Percentiles rank a stretch among this genome's conserved stretches.
These are phyloP conservation scores for Colletotrichum cereale DNA, from an alignment of 2,329 filamentous ascomycete genomes.

Conservation along the genomic window DNA sequence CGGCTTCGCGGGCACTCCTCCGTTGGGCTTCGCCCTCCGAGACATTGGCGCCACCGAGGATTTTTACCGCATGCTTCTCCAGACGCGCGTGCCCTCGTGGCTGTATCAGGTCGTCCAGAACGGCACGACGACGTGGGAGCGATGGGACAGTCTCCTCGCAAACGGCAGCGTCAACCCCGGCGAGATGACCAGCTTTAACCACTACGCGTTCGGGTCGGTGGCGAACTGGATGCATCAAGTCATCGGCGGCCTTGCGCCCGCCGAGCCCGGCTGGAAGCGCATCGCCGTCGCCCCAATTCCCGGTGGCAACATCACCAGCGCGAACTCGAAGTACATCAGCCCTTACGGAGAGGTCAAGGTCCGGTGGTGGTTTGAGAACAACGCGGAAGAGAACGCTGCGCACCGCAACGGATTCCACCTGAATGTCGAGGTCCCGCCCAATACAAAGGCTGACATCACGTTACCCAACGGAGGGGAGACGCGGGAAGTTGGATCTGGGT, in stretches of 20 bases:
- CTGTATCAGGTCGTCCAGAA: constrained; percentile 60
- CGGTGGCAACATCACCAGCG: constrained; percentile 52
- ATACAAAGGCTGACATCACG: constrained; percentile 33
- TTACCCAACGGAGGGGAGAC: constrained; percentile 26
- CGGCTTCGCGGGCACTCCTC: constrained; percentile 59
- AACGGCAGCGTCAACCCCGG: constrained; percentile 59
- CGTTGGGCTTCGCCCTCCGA: constrained; percentile 50
- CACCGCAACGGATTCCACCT: constrained; percentile 35
- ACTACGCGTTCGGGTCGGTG: constrained; percentile 63
- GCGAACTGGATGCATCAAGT: constrained; percentile 60
- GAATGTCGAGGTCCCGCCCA: constrained; percentile 26
- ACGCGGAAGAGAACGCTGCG: constrained; percentile 17
- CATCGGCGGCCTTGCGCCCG: constrained; percentile 56
- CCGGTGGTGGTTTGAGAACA: constrained; percentile 46
- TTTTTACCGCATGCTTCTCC: constrained; percentile 62
- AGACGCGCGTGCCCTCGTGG: constrained; percentile 60
- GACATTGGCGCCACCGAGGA: constrained; percentile 47
- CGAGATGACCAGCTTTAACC: constrained; percentile 63
- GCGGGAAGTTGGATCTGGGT: constrained; percentile 31
- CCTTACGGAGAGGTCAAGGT: constrained; percentile 49
- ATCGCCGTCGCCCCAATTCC: constrained; percentile 51
- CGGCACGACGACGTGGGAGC: constrained; percentile 64
- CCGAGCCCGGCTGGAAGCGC: constrained; percentile 56
- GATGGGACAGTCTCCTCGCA: constrained; percentile 61
- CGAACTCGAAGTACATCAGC: constrained; percentile 47